Evolutionary conservation across 495 filamentous ascomycete species (phyloP), one percentile per base, ranked within the genome.

Genomic region (Aeminium ludgeri): DNA sequence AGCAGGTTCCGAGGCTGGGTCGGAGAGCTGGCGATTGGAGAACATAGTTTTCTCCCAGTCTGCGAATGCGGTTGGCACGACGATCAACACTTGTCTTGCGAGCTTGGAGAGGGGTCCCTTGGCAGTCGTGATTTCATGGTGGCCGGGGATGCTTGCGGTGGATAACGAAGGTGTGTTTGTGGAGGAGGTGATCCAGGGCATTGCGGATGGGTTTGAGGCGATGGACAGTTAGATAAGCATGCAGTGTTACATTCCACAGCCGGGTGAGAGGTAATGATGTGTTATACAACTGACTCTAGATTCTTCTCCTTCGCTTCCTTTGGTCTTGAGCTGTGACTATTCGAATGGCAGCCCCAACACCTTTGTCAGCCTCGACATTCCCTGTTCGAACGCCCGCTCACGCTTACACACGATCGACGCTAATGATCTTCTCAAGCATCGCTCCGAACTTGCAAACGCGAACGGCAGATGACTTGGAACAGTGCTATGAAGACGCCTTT

Each of bases 101-200:
- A 43, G 37, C 15, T 20, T 19, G 23, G 43, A 43, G 15, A 38
- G 29, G 3, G 39, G 42, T 45, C 44, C 39, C 40, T 46, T 30
- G 54, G 49, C 16, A 43, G 41, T 40, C 45, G 51, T 11, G 50
- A 44, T 34, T 46, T 52, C 38, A 40, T 58, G 52, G 51, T 35
- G 55, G 18, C 15, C 46, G 45, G 18, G 55, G 30, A 17, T 58
- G 46, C 15, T 48, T 12, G 45, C 25, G 11, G 30, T 45, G 10
- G 33, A 38, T 1, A 38, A 33, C 23, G 39, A 48, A 15, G 34
- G 38, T 8, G 30, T 1, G 15, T 34, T 42, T 11, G 18, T 42
- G 31, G 30, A 34, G 2, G 40, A 34, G 3, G 30, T 42, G 6
- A 7, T 7, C 28, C 8, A 7, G n/a, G 7, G 8, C 8, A 30